Conservation (phyloP, 2,329 filamentous ascomycete genomes). For the Sphaerulina vaccinii region DNA sequence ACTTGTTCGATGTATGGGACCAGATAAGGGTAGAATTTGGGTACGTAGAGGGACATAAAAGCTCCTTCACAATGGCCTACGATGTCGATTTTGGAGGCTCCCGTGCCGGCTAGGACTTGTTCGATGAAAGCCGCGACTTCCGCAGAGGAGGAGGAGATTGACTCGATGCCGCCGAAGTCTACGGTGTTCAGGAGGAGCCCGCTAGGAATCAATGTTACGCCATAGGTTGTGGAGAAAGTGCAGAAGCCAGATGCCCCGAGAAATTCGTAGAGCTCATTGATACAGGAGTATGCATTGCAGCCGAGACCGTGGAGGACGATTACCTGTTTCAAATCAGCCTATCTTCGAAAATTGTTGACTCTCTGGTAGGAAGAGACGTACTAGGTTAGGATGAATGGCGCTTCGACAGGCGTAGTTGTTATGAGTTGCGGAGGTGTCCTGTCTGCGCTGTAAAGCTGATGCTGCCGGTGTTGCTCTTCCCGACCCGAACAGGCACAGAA, state of each 20-base stretch:
- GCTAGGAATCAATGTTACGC: not conserved
- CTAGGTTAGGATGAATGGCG: constrained; percentile 11
- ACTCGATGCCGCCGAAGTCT: constrained; percentile 4
- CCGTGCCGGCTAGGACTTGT: constrained; percentile 9
- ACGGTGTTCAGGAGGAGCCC: constrained; percentile 1
- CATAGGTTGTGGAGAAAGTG: constrained; percentile 14
- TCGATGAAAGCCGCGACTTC: constrained; percentile 12
- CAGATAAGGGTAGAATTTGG: constrained; percentile 14
- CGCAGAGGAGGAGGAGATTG: constrained; percentile 3
- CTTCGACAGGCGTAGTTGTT: constrained; percentile 17
- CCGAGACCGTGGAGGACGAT: constrained; percentile 5
- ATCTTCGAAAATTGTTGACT: not conserved
- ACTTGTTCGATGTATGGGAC: constrained; percentile 3
- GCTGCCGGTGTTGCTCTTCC: not conserved
- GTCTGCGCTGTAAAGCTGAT: not conserved
- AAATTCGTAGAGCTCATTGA: constrained; percentile 4
- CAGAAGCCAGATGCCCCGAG: constrained; percentile 8
- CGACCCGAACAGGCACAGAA: not conserved
- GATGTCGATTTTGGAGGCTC: constrained; percentile 11
- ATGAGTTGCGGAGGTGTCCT: constrained; percentile 6
- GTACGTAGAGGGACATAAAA: constrained; percentile 11
- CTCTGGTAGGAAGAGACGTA: not conserved
- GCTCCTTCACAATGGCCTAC: constrained; percentile 14
- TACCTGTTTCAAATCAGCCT: not conserved
- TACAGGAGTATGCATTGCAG: constrained; percentile 2